Evolutionary conservation across 2,329 filamentous ascomycete genomes (phyloP).

Genomic region (Golovinomyces cichoracearum): DNA sequence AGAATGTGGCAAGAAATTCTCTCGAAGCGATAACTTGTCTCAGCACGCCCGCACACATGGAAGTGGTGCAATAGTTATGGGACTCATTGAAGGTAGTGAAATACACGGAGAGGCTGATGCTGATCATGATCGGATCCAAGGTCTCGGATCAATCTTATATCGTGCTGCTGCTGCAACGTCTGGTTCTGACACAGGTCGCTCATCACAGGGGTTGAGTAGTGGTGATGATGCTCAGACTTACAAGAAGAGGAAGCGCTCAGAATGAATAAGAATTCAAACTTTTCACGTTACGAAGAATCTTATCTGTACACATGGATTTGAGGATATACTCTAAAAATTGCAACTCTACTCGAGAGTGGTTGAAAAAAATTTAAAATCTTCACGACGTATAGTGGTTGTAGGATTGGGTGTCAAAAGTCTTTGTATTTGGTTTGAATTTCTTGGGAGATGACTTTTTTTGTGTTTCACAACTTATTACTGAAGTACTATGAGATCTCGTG

Average conservation of each 20-base stretch:
- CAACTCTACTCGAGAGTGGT: too few relatives aligned
- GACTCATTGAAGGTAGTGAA: slow-evolving; percentile 51
- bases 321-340: too few relatives aligned
- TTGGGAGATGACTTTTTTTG: too few relatives aligned
- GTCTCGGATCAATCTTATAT: slow-evolving; percentile 55
- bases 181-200: slow-evolving; percentile 33
- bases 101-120: slow-evolving; percentile 19
- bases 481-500: too few relatives aligned
- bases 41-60: slow-evolving; percentile 91
- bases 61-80: slow-evolving; percentile 72
- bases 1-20: slow-evolving; percentile 98
- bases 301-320: too few relatives aligned
- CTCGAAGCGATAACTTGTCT: slow-evolving; percentile 83
- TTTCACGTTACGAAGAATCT: too few relatives aligned
- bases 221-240: slow-evolving; percentile 24
- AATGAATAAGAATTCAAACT: slow-evolving; percentile 17
- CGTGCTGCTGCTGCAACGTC: slow-evolving; percentile 51
- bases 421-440: too few relatives aligned
- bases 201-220: slow-evolving; percentile 19
- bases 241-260: slow-evolving; percentile 58
- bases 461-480: too few relatives aligned
- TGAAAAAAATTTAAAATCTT: too few relatives aligned
- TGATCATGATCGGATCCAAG: slow-evolving; percentile 34
- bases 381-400: too few relatives aligned
- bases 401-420: too few relatives aligned